Percentiles rank a stretch among this genome's conserved stretches.
Conservation (phyloP, 176 grass and related monocot genomes). For the Carex scoparia region DNA sequence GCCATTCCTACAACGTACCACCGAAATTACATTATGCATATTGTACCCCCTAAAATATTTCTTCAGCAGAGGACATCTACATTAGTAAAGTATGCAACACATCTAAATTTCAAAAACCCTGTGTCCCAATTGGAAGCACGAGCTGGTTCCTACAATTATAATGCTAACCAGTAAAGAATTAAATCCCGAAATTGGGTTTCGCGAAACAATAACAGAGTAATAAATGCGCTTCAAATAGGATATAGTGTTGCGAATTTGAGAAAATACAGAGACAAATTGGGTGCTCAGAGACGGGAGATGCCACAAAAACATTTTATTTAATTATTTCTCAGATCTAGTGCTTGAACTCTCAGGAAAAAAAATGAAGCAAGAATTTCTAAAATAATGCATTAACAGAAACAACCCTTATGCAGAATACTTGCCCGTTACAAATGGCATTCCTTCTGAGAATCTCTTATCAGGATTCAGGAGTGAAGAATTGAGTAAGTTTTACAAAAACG, state of each 20-base stretch:
- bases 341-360: background rate
- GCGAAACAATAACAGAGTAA: background rate
- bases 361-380: background rate
- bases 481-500: background rate
- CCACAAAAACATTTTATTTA: background rate
- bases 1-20: slow-evolving; percentile 19
- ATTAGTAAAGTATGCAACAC: background rate
- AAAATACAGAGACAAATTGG: background rate
- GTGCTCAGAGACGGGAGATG: background rate
- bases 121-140: background rate
- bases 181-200: background rate
- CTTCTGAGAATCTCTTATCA: background rate
- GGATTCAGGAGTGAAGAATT: background rate
- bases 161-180: background rate
- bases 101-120: background rate
- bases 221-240: background rate
- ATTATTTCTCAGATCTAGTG: slow-evolving; percentile 1
- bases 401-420: background rate
- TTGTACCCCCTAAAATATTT: background rate
- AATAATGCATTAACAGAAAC: background rate
- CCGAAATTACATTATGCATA: background rate
- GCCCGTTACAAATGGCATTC: background rate
- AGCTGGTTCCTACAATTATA: background rate
- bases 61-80: background rate
- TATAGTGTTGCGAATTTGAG: background rate